Evolutionary conservation across 2,329 filamentous ascomycete genomes (phyloP).

Genomic region (Aspergillus japonicus): DNA sequence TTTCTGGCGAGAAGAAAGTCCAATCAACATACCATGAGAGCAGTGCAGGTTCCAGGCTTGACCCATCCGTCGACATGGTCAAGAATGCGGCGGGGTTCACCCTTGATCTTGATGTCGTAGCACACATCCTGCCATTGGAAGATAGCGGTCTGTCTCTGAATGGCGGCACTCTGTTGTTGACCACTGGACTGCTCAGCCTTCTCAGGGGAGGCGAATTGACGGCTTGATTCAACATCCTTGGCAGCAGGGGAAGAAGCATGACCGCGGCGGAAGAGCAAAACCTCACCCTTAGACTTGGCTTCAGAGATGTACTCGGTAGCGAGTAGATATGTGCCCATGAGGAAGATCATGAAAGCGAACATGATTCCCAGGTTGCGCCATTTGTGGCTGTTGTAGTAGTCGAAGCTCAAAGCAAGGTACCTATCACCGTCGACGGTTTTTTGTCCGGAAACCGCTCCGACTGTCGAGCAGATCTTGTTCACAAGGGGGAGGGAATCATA

Average conservation of each 20-base stretch:
- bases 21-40: conserved; percentile 64
- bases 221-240: conserved; percentile 31
- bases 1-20: not conserved
- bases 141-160: conserved; percentile 68
- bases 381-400: conserved; percentile 58
- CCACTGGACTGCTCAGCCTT: conserved; percentile 32
- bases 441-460: conserved; percentile 58
- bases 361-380: conserved; percentile 72
- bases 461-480: conserved; percentile 57
- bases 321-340: conserved; percentile 62
- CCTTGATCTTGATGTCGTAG: conserved; percentile 80
- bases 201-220: conserved; percentile 27
- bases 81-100: conserved; percentile 70
- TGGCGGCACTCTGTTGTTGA: conserved; percentile 35
- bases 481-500: conserved; percentile 36
- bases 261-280: conserved; percentile 72
- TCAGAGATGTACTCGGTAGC: conserved; percentile 62
- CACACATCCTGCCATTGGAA: conserved; percentile 86
- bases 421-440: conserved; percentile 56
- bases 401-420: conserved; percentile 57
- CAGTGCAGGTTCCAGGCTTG: conserved; percentile 85
- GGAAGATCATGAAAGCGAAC: conserved; percentile 62
- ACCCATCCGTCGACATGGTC: conserved; percentile 91
- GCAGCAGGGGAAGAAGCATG: conserved; percentile 53
- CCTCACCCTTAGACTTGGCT: conserved; percentile 73